Base-by-base conservation (phyloP, 2,329 filamentous ascomycete species). In the Microdochium nivale region DNA sequence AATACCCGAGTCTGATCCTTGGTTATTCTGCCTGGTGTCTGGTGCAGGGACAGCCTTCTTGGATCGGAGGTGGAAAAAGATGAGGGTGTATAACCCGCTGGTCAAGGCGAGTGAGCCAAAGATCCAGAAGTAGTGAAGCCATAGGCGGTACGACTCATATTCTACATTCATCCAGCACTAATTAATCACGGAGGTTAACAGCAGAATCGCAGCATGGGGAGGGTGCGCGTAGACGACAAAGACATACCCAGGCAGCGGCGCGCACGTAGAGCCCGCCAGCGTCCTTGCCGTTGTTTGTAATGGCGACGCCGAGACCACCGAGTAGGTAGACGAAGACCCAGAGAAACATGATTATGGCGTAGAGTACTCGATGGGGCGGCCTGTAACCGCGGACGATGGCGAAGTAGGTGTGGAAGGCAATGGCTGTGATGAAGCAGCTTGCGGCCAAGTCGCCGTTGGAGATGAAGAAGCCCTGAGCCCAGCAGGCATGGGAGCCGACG, bases 401-500 rank as follows among this genome's bases (percentile, higher is more conserved):
- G 7, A 81, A 70, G 57, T 85, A 87, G 0, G 84, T 87, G 60
- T 88, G 84, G 0, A 83, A 54, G 4, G 83, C 84, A 57, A 88
- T 86, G 1, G 73, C 70, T 2, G 81, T 77, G 56, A 87, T 84
- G 63, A 86, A 88, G 50, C 84, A 76, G 54, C 82, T 85, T 24
- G 80, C 83, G 0, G 82, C 75, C 51, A 88, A 60, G 60, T 87
- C 83, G 27, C 85, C 86, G 0, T 78, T 79, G 3, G 82, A 84
- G 2, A 88, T 71, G 48, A 88, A 80, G 65, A 84, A 83, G n/a
- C 83, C 85, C 64, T 89, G 85, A 0, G 76, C 76, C 59, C 70
- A 78, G 66, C 85, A 88, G 5, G 77, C 70, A 1, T 70, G 58
- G 0, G 75, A 76, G 2, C 73, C 73, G 1, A 83, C 79, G 1